Conservation (phyloP, 495 filamentous ascomycete genomes). For the Neurospora sp. region DNA sequence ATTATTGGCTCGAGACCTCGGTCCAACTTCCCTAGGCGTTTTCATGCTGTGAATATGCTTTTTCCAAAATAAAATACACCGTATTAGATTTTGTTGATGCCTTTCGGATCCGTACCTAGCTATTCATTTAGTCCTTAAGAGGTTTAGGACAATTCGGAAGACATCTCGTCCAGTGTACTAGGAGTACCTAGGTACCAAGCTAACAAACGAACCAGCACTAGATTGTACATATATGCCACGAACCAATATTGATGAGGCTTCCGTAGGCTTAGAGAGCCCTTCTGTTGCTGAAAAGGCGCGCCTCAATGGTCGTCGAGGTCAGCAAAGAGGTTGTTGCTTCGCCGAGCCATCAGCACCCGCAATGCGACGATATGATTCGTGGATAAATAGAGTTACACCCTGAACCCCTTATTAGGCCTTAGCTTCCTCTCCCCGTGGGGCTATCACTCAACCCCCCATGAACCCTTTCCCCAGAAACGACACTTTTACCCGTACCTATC, state of each 20-base stretch:
- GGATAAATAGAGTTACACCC: conserved; percentile 13
- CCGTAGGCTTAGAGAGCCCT: not conserved
- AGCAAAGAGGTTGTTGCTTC: not conserved
- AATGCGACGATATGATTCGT: conserved; percentile 12
- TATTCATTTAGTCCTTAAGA: no score
- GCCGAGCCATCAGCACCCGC: not conserved
- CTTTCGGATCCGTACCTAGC: no score
- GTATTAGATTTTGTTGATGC: no score
- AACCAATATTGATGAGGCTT: not conserved
- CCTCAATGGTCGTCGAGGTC: not conserved
- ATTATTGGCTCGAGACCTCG: no score
- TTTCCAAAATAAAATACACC: no score
- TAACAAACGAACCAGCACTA: no score
- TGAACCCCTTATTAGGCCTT: not conserved
- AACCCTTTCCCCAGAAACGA: not conserved
- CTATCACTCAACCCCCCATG: not conserved
- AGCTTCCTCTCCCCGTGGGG: not conserved
- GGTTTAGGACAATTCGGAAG: no score
- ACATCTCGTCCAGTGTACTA: no score
- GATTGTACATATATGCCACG: not conserved
- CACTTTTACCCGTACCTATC: not conserved
- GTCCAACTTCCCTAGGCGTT: no score
- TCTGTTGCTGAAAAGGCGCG: not conserved
- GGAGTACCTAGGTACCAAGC: no score
- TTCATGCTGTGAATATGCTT: no score